Base-by-base conservation (phyloP, 371 early-diverging fungal genomes). In the Entomophthora muscae region DNA sequence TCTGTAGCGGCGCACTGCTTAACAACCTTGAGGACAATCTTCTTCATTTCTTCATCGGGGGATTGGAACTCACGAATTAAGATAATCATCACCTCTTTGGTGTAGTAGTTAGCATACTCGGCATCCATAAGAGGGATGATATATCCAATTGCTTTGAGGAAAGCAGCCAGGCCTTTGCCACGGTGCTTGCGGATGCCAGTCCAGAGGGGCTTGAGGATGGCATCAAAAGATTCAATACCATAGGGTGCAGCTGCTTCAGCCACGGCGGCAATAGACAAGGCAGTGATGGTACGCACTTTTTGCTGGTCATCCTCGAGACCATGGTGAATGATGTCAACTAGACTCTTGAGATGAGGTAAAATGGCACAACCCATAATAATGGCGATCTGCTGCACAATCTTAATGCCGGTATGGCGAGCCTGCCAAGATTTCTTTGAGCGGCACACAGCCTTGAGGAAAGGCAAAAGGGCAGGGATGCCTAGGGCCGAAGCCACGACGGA, bases 181-280 rank as follows among this genome's bases (percentile, higher is more conserved):
- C 97, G 85, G 66, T 95, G 95, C 69, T 88, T 85, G 71, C 88
- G 87, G 68, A 94, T 88, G 69, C 95, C 97, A 29, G 81, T 79
- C 93, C 93, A 94, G 31, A 98, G 76, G 23, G 95, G 94, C 64
- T 84, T 79, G 33, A 98, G 73, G 1, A 94, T 91, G 2, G 82
- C 70, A 69, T 93, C 95, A 71, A 98, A 96, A 0, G 92, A 87
- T 71, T 97, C 98, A 67, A 98, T 94, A 74, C 98, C 98, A 73
- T 98, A 97, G 0, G 98, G 98, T 0, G 92, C 89, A 1, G 96
- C 91, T 1, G 96, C 94, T 73, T 96, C 96, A 0, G 98, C 98
- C 64, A 98, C 76, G 2, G 96, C 95, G 3, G 95, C 87, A 59
- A 98, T 83, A 0, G 96, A 94, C 54, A 95, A 76, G 0, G 95